Evolutionary conservation across 2,329 filamentous ascomycete species (phyloP), one percentile per base, ranked within the genome.

Genomic region (Alternaria brassicae): DNA sequence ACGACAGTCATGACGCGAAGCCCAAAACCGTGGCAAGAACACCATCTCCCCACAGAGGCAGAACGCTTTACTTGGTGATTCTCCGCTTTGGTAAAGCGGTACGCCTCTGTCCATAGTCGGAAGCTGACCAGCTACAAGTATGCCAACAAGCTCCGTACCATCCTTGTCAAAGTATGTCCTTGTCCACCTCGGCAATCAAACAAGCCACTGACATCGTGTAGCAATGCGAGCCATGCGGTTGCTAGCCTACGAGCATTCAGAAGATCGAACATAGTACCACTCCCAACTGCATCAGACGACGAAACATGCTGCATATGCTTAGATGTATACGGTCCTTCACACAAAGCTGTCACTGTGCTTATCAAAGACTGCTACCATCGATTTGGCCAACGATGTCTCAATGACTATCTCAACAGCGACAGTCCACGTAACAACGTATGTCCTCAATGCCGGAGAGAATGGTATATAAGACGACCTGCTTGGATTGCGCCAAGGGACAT

Each of bases 331-430:
- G 39, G 4, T 15, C 10, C 36, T 32, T 39, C n/a, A 15, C 54
- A 61, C 25, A 12, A 58, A 28, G 49, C 50, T 5, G 49, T 54
- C 19, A 37, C 49, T 25, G 49, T 58, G 28, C 42, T 47, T 23
- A 23, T 54, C 25, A 42, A 48, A 30, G 56, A 58, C 8, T 62
- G 56, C 37, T 53, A 44, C 21, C 59, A 66, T 44, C 47, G 56
- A 3, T 66, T 66, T 40, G 61, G 61, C 7, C 54, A 50, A 10
- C 34, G 28, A 3, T 66, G 59, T 30, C 54, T 66, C 13, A 37
- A 62, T 12, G 37, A 28, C 6, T 56, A 56, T 30, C 40, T 64
- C 12, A 34, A 53, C 19, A 66, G 56, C 42, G 25, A 34, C 13
- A 55, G 45, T n/a, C 56, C 40, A 17, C 21, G 23, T 2, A 58